Evolutionary conservation across 768 basidiomycete species (phyloP).

Genomic region (Antrodiella citrinella): DNA sequence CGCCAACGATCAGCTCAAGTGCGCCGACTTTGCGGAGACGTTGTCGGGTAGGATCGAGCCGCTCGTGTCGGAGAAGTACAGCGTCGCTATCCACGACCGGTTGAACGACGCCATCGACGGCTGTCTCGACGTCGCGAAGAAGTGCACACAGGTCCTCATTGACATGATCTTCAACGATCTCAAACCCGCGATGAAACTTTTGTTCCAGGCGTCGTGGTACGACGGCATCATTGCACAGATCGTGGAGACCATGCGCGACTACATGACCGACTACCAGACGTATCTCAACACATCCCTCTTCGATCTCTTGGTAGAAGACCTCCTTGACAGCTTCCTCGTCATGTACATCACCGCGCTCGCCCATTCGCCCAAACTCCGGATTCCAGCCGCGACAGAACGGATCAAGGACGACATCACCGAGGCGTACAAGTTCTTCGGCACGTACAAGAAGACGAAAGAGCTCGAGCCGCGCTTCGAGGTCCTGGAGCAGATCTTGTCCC

Average conservation of each 20-base stretch:
- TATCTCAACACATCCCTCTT: constrained; percentile 88
- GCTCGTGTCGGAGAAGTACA: constrained; percentile 90
- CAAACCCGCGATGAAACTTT: constrained; percentile 72
- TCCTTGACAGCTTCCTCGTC: constrained; percentile 85
- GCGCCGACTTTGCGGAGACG: constrained; percentile 87
- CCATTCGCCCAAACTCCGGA: constrained; percentile 75
- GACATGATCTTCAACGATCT: constrained; percentile 94
- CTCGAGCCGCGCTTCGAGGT: constrained; percentile 81
- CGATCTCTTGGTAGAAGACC: constrained; percentile 87
- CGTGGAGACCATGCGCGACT: constrained; percentile 92
- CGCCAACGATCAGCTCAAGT: constrained; percentile 96
- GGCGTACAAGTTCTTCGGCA: constrained; percentile 74
- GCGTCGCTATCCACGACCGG: constrained; percentile 69
- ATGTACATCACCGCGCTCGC: constrained; percentile 84
- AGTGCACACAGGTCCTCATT: constrained; percentile 91
- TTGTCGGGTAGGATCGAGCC: constrained; percentile 81
- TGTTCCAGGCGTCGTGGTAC: constrained; percentile 88
- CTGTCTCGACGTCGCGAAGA: constrained; percentile 96
- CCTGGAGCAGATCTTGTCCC: constrained; percentile 70
- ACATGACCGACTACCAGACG: constrained; percentile 89
- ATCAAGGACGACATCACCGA: constrained; percentile 77
- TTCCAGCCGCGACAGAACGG: constrained; percentile 77
- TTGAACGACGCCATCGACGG: constrained; percentile 97
- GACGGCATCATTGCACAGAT: constrained; percentile 83
- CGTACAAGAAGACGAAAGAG: constrained; percentile 69